Conservation (phyloP, 345 rosid species). For the Sonneratia alba region DNA sequence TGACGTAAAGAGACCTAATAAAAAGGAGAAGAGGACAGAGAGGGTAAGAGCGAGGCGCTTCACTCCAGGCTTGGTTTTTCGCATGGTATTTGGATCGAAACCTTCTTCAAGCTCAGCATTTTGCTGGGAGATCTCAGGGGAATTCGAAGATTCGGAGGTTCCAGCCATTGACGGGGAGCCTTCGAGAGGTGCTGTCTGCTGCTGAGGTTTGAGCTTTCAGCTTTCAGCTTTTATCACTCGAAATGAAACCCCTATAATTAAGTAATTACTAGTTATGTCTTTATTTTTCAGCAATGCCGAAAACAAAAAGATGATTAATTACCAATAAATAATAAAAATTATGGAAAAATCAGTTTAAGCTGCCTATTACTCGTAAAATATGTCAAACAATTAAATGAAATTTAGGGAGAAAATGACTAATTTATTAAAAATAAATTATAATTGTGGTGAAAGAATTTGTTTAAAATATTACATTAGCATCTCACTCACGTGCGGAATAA, state of each 20-base stretch:
- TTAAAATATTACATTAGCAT: no score
- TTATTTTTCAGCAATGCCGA: no score
- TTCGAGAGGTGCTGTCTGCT: not conserved
- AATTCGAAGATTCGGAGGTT: slow-evolving; percentile 21
- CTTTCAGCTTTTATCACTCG: no score
- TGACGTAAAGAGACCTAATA: slow-evolving; percentile 31
- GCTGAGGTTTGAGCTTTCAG: not conserved
- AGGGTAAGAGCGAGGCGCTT: slow-evolving; percentile 71
- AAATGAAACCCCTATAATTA: not conserved
- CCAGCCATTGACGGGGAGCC: slow-evolving; percentile 30
- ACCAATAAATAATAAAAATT: no score
- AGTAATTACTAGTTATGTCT: not conserved
- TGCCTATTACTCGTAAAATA: no score
- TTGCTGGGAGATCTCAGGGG: slow-evolving; percentile 12
- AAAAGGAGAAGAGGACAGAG: slow-evolving; percentile 62
- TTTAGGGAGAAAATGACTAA: no score
- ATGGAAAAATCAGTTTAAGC: no score
- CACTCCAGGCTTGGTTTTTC: slow-evolving; percentile 56
- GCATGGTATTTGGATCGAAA: slow-evolving; percentile 43
- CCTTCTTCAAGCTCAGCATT: not conserved
- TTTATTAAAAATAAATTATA: no score
- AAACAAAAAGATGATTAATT: no score
- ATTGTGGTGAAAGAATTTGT: no score
- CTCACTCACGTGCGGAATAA: no score
- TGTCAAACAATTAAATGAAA: no score